Base-by-base conservation (phyloP, 73 alveolate genomes). In the Paramecium pentaurelia region DNA sequence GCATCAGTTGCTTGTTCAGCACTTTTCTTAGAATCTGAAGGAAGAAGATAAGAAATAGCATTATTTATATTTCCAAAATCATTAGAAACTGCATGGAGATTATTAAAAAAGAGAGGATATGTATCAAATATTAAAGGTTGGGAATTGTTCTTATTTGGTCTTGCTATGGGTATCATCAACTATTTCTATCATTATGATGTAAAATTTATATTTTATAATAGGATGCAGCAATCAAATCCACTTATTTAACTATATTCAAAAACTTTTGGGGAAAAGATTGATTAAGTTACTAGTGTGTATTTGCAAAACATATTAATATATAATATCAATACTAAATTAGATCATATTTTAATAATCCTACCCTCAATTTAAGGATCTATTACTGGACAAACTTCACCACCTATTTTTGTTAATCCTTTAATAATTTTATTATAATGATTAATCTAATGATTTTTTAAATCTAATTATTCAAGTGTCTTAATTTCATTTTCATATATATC, bases 121-220 rank as follows among this genome's bases (percentile, higher is more conserved):
- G 92, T 87, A 27, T 25, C 64, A 32, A 38, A 77, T 27, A 93
- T 93, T 16, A 54, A 54, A 37, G 85, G 80, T 28, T 89, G 93
- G 86, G 96, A 93, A 93, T 71, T 93, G 22, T 38, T 93, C 18
- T 38, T 93, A 25, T 86, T 93, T 8, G 96, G 93, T 1, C 59
- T 93, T 60, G 96, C 96, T 16, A 93, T 93, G 96, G 96, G 95
- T 11, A 71, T 86, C 4, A 49, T 93, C 8, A 93, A 60, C 16
- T 93, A 84, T 88, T 93, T 89, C 92, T 71, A 86, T 70, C 70
- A 93, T 27, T 73, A 87, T 60, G 96, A 93, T 8, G 94, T 77
- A 38, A 28, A 14, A 68, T 88, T 88, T 4, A 38, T 18, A 64
- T 16, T 18, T 10, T 11, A 37, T 28, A 32, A 1, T 45, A 89